phyloP scores from a whole-genome alignment of 1,139 yeast species.

The Yamadazyma conglobata region DNA sequence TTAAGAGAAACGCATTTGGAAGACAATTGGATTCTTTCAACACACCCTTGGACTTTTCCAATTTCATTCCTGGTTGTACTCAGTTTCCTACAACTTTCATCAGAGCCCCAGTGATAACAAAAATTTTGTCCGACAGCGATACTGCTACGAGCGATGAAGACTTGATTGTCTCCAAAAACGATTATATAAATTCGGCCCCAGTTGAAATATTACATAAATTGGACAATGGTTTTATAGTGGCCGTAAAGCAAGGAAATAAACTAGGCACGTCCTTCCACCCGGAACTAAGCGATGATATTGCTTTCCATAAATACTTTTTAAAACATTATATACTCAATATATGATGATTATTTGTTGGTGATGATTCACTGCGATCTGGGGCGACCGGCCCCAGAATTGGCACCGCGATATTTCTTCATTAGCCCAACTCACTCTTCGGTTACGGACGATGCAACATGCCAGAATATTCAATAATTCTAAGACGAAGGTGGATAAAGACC shows the following conservation, averaged over 20 bases:
- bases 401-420: too few species aligned
- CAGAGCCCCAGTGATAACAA: conserved; percentile 70
- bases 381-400: too few species aligned
- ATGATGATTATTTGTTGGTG: too few species aligned
- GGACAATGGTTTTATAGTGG: conserved; percentile 52
- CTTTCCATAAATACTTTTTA: conserved; percentile 74
- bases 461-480: conserved; percentile 18
- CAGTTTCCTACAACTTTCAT: conserved; percentile 65
- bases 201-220: conserved; percentile 45
- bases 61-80: conserved; percentile 38
- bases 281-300: conserved; percentile 56
- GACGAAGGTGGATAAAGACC: conserved; percentile 1
- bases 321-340: too few species aligned
- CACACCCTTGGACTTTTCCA: conserved; percentile 44
- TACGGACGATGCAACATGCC: conserved; percentile 37
- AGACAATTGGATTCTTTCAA: conserved; percentile 71
- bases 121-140: conserved; percentile 18
- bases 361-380: too few species aligned
- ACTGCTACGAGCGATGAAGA: conserved; percentile 16
- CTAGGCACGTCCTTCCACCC: conserved; percentile 84
- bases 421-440: too few species aligned
- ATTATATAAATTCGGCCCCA: conserved; percentile 24
- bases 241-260: conserved; percentile 65
- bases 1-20: conserved; percentile 75
- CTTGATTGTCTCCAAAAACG: conserved; percentile 24